A percentile compares a stretch with the other conserved stretches of the same genome.
Evolutionary conservation across 352 stramenopile genomes (phyloP).

Genomic region (Stramenopiles sp.): DNA sequence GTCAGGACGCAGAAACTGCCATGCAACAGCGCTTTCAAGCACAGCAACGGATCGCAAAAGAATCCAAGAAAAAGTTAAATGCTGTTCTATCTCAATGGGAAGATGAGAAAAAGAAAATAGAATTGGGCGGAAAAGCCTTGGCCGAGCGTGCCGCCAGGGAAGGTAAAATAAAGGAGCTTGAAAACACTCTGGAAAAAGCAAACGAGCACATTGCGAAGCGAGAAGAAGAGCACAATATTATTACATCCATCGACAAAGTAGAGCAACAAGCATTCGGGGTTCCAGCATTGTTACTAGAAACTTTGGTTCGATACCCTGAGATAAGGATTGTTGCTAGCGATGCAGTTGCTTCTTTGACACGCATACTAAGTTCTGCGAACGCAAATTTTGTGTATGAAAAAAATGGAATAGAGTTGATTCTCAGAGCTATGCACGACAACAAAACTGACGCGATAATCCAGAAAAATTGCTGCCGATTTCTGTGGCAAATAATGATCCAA

Average conservation of each 20-base stretch:
- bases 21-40: background rate
- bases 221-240: background rate
- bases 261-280: background rate
- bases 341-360: background rate
- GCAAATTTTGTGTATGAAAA: conserved; percentile 2
- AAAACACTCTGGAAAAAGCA: background rate
- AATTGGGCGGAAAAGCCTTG: background rate
- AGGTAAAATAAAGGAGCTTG: background rate
- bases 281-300: background rate
- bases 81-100: background rate
- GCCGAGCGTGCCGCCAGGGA: background rate
- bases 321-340: background rate
- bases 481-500: background rate
- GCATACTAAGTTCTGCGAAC: background rate
- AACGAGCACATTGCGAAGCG: background rate
- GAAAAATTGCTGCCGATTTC: background rate
- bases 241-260: background rate
- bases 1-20: background rate
- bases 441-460: background rate
- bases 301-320: background rate
- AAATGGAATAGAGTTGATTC: background rate
- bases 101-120: background rate
- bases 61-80: background rate
- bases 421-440: background rate
- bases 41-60: background rate